Percentiles rank a stretch among this genome's conserved stretches.
phyloP scores from a whole-genome alignment of 2,329 filamentous ascomycete species.

The Fusarium palustre region DNA sequence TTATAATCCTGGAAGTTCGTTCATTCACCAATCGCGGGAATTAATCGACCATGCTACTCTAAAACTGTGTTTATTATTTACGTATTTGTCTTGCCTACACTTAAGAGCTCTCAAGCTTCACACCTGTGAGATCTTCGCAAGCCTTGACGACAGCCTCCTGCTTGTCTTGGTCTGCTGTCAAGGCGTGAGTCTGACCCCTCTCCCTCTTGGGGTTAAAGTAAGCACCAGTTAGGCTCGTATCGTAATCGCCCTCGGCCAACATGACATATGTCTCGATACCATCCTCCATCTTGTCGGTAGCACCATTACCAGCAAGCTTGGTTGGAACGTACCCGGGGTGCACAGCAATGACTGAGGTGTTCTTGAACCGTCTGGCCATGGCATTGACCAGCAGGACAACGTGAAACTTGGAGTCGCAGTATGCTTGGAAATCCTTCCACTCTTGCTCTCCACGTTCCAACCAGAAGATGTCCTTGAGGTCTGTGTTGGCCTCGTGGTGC shows the following conservation, averaged over 20 bases:
- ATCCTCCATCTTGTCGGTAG: conserved; percentile 37
- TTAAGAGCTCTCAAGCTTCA: conserved; percentile 11
- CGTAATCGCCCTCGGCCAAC: conserved; percentile 40
- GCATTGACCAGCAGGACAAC: conserved; percentile 40
- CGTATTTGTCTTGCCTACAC: not conserved
- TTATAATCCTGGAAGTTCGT: too few species aligned
- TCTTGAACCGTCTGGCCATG: conserved; percentile 31
- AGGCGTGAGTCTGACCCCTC: conserved; percentile 21
- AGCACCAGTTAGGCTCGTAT: conserved; percentile 27
- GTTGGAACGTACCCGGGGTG: conserved; percentile 43
- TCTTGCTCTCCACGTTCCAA: conserved; percentile 27
- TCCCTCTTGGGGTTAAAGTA: conserved; percentile 40
- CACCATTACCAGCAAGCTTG: conserved; percentile 29
- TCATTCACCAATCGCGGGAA: not conserved
- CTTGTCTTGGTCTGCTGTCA: conserved; percentile 20
- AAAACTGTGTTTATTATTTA: not conserved
- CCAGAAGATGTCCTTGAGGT: conserved; percentile 39
- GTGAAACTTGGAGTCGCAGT: conserved; percentile 42
- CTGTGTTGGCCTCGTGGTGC: conserved; percentile 32
- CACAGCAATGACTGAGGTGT: conserved; percentile 32
- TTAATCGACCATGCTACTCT: not conserved
- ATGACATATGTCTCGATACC: conserved; percentile 38
- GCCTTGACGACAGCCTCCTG: conserved; percentile 36
- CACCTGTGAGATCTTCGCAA: conserved; percentile 27
- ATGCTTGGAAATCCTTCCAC: conserved; percentile 36